phyloP scores from a whole-genome alignment of 2,329 filamentous ascomycete species.

The Furcasterigmium furcatum region DNA sequence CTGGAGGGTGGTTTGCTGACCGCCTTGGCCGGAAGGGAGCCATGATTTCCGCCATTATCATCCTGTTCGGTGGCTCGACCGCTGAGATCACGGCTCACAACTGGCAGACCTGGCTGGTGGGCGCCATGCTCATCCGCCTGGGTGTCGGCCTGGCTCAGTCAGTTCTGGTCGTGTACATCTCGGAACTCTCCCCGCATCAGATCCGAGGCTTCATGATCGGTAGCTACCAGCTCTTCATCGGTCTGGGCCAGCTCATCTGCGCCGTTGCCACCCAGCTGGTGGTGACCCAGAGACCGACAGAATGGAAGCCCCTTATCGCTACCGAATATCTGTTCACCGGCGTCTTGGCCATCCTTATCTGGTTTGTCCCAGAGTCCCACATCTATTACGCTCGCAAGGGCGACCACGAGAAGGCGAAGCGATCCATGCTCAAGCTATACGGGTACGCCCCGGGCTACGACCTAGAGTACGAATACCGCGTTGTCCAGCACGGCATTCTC shows the following conservation, averaged over 20 bases:
- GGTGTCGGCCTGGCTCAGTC: background rate
- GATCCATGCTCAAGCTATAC: background rate
- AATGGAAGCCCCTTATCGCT: background rate
- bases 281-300: background rate
- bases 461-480: background rate
- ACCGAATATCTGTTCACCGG: conserved; percentile 24
- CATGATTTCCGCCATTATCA: background rate
- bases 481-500: background rate
- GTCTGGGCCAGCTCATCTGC: background rate
- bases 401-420: background rate
- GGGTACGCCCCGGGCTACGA: background rate
- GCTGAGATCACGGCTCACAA: background rate
- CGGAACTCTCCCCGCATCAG: background rate
- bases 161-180: background rate
- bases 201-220: background rate
- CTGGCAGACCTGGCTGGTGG: conserved; percentile 1
- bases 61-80: background rate
- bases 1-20: background rate
- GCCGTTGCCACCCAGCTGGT: background rate
- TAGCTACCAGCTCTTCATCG: background rate
- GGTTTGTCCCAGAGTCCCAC: conserved; percentile 40
- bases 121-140: conserved; percentile 1
- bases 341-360: conserved; percentile 21
- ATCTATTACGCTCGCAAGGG: conserved; percentile 22
- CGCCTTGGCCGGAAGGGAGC: background rate